phyloP scores from a whole-genome alignment of 192 early-diverging fungal genomes.

The Cetraspora pellucida region DNA sequence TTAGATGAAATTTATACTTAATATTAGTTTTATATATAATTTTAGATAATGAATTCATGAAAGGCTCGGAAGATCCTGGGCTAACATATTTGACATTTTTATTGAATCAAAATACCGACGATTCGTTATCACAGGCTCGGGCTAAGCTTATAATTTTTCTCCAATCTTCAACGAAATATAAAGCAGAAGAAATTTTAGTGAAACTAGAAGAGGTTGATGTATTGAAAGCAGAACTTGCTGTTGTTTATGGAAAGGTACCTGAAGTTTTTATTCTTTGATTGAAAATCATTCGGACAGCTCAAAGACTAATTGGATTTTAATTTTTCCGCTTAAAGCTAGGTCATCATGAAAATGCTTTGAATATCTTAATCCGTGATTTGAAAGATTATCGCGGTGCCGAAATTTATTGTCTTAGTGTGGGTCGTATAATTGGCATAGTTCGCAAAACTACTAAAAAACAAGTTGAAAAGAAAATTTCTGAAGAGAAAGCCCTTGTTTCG shows the following conservation, averaged over 20 bases:
- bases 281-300: not conserved
- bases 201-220: constrained; percentile 38
- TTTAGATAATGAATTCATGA: constrained; percentile 7
- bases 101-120: constrained; percentile 20
- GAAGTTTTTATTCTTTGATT: constrained; percentile 10
- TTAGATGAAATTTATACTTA: not conserved
- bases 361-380: constrained; percentile 49
- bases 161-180: constrained; percentile 44
- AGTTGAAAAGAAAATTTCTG: constrained; percentile 4
- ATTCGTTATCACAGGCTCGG: constrained; percentile 39
- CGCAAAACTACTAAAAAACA: constrained; percentile 31
- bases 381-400: constrained; percentile 60
- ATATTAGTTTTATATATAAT: constrained; percentile 3
- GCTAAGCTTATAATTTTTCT: constrained; percentile 45
- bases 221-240: constrained; percentile 49
- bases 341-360: constrained; percentile 48
- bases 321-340: constrained; percentile 39
- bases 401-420: constrained; percentile 54
- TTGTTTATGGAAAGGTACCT: constrained; percentile 53
- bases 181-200: constrained; percentile 39
- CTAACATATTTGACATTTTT: constrained; percentile 40
- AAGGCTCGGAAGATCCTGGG: constrained; percentile 4
- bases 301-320: not conserved
- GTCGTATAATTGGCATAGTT: constrained; percentile 40
- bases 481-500: constrained; percentile 18